Percentiles rank a stretch among this genome's conserved stretches.
These are phyloP conservation scores for Lachnellula hyalina DNA, from an alignment of 2,329 filamentous ascomycete species.

Conservation along the genomic window DNA sequence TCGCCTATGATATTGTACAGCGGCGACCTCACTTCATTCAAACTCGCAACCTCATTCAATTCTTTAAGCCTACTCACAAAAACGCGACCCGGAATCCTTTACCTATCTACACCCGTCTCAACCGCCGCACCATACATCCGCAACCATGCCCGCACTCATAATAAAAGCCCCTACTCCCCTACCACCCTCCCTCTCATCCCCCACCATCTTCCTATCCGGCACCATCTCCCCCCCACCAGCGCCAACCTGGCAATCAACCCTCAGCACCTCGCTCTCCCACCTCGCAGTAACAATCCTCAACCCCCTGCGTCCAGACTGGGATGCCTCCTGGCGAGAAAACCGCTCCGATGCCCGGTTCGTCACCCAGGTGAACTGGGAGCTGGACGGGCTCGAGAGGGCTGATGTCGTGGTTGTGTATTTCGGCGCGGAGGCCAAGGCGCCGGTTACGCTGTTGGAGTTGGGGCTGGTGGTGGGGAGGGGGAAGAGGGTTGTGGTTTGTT, in stretches of 20 bases:
- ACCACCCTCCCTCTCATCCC: constrained; percentile 1
- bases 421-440: constrained; percentile 45
- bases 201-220: constrained; percentile 53
- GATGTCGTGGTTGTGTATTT: constrained; percentile 54
- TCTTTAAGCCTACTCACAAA: too few species aligned
- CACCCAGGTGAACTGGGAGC: constrained; percentile 57
- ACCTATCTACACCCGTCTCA: too few species aligned
- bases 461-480: constrained; percentile 41
- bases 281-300: constrained; percentile 51
- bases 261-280: constrained; percentile 38
- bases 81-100: too few species aligned
- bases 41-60: too few species aligned
- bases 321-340: constrained; percentile 47
- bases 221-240: constrained; percentile 37
- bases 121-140: too few species aligned
- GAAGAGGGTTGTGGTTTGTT: constrained; percentile 49
- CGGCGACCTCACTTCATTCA: too few species aligned
- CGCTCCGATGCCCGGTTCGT: constrained; percentile 41
- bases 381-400: constrained; percentile 48
- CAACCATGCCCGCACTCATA: too few species aligned
- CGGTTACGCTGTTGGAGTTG: constrained; percentile 56
- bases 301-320: constrained; percentile 53
- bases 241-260: constrained; percentile 42
- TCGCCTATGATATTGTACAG: too few species aligned
- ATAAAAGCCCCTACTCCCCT: constrained; percentile 14